Conservation (phyloP, 352 stramenopile species). For the Thalassiosira exigua region DNA sequence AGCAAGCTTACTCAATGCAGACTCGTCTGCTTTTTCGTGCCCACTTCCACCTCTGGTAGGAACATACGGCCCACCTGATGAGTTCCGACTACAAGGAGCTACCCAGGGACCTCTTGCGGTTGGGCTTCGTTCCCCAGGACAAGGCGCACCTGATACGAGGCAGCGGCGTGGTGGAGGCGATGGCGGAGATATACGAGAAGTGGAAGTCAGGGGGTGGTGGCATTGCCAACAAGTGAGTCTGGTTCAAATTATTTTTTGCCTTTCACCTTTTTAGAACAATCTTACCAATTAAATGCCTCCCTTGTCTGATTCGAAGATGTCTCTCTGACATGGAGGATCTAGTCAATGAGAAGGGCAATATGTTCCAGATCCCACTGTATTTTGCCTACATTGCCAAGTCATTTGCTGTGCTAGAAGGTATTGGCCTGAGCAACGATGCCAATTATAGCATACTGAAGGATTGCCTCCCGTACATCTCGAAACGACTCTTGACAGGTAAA, state of each 20-base stretch:
- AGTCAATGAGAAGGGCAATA: slow-evolving; percentile 70
- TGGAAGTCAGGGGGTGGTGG: slow-evolving; percentile 78
- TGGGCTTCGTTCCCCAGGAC: slow-evolving; percentile 79
- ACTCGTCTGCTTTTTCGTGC: too few species aligned
- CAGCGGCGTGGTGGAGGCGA: slow-evolving; percentile 77
- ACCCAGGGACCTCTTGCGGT: slow-evolving; percentile 74
- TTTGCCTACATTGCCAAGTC: slow-evolving; percentile 86
- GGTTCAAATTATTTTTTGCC: too few species aligned
- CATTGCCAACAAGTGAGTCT: slow-evolving; percentile 78
- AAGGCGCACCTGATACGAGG: slow-evolving; percentile 75
- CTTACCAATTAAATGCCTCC: too few species aligned
- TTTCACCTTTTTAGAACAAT: too few species aligned
- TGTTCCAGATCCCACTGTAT: slow-evolving; percentile 83
- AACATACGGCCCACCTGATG: slow-evolving; percentile 84
- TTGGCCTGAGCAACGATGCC: slow-evolving; percentile 81
- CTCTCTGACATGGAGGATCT: slow-evolving; percentile 77
- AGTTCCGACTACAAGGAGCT: slow-evolving; percentile 80
- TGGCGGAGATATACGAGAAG: slow-evolving; percentile 81
- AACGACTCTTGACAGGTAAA: slow-evolving; percentile 84
- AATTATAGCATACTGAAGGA: slow-evolving; percentile 87
- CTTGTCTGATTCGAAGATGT: too few species aligned
- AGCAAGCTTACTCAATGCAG: too few species aligned
- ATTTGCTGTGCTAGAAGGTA: slow-evolving; percentile 86
- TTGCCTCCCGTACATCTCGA: slow-evolving; percentile 84
- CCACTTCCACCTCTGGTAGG: too few species aligned